These are phyloP conservation scores for Aspergillus pseudoterreus DNA, from an alignment of 2,329 filamentous ascomycete species.

Conservation along the genomic window DNA sequence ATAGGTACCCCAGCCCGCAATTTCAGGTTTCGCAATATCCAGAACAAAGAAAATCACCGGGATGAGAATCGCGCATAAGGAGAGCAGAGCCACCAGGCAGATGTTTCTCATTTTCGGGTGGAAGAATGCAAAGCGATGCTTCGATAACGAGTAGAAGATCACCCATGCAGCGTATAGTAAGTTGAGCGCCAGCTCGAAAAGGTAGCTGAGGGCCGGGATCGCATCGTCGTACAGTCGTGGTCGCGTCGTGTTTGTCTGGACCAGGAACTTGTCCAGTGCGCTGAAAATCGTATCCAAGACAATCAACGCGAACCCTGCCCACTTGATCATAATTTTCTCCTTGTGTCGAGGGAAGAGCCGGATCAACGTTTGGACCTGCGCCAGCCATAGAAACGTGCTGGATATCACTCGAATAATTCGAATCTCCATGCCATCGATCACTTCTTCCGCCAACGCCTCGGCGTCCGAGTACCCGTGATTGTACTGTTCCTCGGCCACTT, in stretches of 20 bases:
- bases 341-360: slow-evolving; percentile 92
- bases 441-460: slow-evolving; percentile 67
- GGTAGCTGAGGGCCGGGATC: slow-evolving; percentile 83
- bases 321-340: slow-evolving; percentile 98
- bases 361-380: slow-evolving; percentile 94
- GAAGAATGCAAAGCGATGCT: slow-evolving; percentile 86
- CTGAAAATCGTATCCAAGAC: slow-evolving; percentile 87
- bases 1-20: slow-evolving; percentile 92
- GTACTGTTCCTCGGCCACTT: slow-evolving; percentile 79
- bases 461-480: slow-evolving; percentile 75
- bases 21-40: slow-evolving; percentile 79
- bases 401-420: slow-evolving; percentile 90
- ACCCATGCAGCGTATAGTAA: slow-evolving; percentile 91
- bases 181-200: slow-evolving; percentile 83
- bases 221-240: slow-evolving; percentile 81
- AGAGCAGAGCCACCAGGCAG: slow-evolving; percentile 72
- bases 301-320: slow-evolving; percentile 93
- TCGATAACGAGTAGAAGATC: slow-evolving; percentile 87
- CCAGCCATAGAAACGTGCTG: slow-evolving; percentile 94
- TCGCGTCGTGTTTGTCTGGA: slow-evolving; percentile 46
- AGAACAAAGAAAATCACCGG: slow-evolving; percentile 91
- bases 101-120: slow-evolving; percentile 90
- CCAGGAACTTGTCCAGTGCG: slow-evolving; percentile 80
- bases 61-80: slow-evolving; percentile 75
- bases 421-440: slow-evolving; percentile 80